Conservation (phyloP, 805 yeast species). For the Saccharomycopsis sp. region DNA sequence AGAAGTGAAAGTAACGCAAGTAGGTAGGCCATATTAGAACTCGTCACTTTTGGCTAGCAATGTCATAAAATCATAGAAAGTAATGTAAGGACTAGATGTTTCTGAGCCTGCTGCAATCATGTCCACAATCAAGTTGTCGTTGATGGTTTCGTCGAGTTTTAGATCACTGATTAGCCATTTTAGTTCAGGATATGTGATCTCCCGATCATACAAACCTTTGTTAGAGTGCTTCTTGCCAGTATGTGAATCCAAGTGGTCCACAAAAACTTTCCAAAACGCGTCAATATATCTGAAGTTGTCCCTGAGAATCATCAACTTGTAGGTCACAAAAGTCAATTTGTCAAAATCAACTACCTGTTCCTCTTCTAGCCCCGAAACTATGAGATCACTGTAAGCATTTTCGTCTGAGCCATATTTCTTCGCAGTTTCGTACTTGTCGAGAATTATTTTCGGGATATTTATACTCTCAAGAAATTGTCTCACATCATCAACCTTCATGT, state of each 20-base stretch:
- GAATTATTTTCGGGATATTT: constrained; percentile 7
- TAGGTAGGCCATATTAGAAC: neutral
- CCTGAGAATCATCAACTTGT: constrained; percentile 11
- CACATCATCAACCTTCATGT: constrained; percentile 13
- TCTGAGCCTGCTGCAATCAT: constrained; percentile 18
- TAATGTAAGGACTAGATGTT: constrained; percentile 9
- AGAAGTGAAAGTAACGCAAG: too few relatives aligned
- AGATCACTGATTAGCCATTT: constrained; percentile 10
- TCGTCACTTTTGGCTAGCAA: constrained; percentile 17
- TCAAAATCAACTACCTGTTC: constrained; percentile 14
- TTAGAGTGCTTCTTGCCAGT: neutral
- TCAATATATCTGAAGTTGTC: constrained; percentile 15
- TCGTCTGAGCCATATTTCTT: neutral
- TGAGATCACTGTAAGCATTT: neutral
- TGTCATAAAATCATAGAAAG: constrained; percentile 14
- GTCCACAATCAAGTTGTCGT: constrained; percentile 17
- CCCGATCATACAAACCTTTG: constrained; percentile 2
- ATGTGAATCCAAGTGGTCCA: neutral
- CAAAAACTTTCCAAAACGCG: constrained; percentile 14
- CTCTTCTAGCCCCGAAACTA: neutral
- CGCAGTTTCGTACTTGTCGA: constrained; percentile 6
- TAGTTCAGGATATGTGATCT: constrained; percentile 15
- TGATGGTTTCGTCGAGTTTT: constrained; percentile 11
- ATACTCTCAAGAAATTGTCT: constrained; percentile 6
- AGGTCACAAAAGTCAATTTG: constrained; percentile 8